Base-by-base conservation (phyloP, 2,329 filamentous ascomycete genomes). In the Aspergillus fumigatus region DNA sequence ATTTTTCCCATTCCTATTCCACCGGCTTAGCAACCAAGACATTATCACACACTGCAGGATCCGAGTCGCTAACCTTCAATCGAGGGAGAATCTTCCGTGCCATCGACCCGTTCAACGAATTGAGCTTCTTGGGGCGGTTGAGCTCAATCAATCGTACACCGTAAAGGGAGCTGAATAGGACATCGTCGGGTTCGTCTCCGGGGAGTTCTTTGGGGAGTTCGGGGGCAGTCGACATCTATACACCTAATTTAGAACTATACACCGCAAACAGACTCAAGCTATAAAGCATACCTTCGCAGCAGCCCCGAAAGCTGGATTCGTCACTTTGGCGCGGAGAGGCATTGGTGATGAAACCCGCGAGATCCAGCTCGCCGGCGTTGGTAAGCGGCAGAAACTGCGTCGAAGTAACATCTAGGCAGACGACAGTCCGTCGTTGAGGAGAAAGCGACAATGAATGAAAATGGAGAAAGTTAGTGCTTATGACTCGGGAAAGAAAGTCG, bases 51-150 rank as follows among this genome's bases (percentile, higher is more conserved):
- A n/a, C 21, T n/a, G 19, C 35, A 47, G 48, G 21, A 41, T 43
- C 32, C 3, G 25, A 26, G 26, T 52, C 40, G 41, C 65, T 61
- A 61, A 80, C 79, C 67, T 90, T 81, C 70, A 99, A 75, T 56
- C 94, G 85, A 23, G 93, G 92, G 49, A 92, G 80, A 66, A 99
- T 97, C 79, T 99, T 97, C 67, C 90, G 85, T 61, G 88, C 89
- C 95, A 99, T 99, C 56, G 92, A 97, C 52, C 82, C 89, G 74
- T 95, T 92, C 64, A 99, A 85, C 26, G 93, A 89, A 77, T 99
- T 97, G 73, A 92, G 83, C 79, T 97, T 96, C 70, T 84, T 82
- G 5, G 93, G 94, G 57, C 94, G 87, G 80, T 99, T 99, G 65
- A 99, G 88, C 78, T 96, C 89, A 70, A 99, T 87, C 65, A 88